phyloP scores from a whole-genome alignment of 306 rosid species.

The Mimosa pudica region DNA sequence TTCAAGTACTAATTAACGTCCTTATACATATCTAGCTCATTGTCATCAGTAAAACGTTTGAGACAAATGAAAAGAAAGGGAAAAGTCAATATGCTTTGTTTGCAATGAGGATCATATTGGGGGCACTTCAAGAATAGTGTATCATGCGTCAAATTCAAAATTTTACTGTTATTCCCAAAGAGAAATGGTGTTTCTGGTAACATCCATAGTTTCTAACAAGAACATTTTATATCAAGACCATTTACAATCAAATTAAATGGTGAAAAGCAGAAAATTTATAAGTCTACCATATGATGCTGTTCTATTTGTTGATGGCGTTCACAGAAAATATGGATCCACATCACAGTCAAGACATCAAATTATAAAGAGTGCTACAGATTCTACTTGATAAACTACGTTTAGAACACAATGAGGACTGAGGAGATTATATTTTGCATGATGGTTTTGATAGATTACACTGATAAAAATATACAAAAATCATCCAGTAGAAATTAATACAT shows the following conservation, averaged over 20 bases:
- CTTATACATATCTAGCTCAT: conserved; percentile 13
- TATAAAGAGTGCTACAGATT: neutral
- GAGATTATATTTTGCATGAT: neutral
- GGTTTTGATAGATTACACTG: neutral
- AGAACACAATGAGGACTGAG: neutral
- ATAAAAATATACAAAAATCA: neutral
- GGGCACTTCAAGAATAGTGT: neutral
- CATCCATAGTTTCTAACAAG: neutral
- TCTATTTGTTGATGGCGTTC: neutral
- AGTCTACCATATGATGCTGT: neutral
- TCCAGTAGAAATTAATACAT: neutral
- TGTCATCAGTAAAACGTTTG: neutral
- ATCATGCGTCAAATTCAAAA: neutral
- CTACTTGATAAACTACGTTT: neutral
- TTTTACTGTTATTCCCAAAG: neutral
- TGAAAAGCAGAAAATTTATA: neutral
- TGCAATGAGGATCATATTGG: neutral
- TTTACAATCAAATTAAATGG: conserved; percentile 7
- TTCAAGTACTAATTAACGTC: conserved; percentile 26
- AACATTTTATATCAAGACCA: conserved; percentile 2
- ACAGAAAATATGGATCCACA: neutral
- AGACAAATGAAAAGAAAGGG: neutral
- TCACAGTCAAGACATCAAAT: neutral
- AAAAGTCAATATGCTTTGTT: conserved; percentile 17
- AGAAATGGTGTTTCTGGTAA: neutral